A percentile compares a stretch with the other conserved stretches of the same genome.
These are phyloP conservation scores for Arthroderma sp. DNA, from an alignment of 2,329 filamentous ascomycete genomes.

Conservation along the genomic window DNA sequence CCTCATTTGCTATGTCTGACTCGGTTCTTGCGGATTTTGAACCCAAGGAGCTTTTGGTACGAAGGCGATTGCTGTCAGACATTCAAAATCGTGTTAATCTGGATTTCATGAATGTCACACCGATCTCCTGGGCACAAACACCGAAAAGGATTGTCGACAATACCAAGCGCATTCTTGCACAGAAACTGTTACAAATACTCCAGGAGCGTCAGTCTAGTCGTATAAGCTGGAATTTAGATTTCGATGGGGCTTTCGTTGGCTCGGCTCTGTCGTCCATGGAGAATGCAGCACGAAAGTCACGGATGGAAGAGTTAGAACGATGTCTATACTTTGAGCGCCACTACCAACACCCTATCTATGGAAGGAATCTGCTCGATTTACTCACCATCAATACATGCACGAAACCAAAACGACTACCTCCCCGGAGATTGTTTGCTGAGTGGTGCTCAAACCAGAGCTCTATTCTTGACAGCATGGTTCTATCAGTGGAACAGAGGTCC, in stretches of 20 bases:
- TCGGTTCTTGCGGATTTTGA: slow-evolving; percentile 66
- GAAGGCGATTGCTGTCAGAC: slow-evolving; percentile 50
- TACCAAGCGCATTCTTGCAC: slow-evolving; percentile 55
- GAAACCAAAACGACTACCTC: slow-evolving; percentile 47
- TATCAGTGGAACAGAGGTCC: slow-evolving; percentile 60
- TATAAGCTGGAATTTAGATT: slow-evolving; percentile 41
- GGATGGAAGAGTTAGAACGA: slow-evolving; percentile 67
- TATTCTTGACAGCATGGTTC: slow-evolving; percentile 46
- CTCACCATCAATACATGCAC: slow-evolving; percentile 52
- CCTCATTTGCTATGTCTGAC: slow-evolving; percentile 80
- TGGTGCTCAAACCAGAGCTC: slow-evolving; percentile 63
- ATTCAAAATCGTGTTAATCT: slow-evolving; percentile 55
- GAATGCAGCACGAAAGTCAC: slow-evolving; percentile 53
- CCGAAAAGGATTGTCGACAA: slow-evolving; percentile 41
- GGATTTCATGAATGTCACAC: slow-evolving; percentile 66
- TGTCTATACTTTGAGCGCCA: slow-evolving; percentile 72
- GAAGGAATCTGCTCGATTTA: slow-evolving; percentile 61
- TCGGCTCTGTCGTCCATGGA: slow-evolving; percentile 63
- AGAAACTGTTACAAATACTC: slow-evolving; percentile 55
- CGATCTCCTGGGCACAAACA: slow-evolving; percentile 54
- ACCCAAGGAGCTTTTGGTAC: slow-evolving; percentile 56
- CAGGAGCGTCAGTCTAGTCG: slow-evolving; percentile 54
- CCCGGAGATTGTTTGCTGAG: slow-evolving; percentile 51
- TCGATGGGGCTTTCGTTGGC: slow-evolving; percentile 54
- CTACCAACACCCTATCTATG: slow-evolving; percentile 69